These are phyloP conservation scores for Camptophora hylomeconis DNA, from an alignment of 2,329 filamentous ascomycete genomes.

Conservation along the genomic window DNA sequence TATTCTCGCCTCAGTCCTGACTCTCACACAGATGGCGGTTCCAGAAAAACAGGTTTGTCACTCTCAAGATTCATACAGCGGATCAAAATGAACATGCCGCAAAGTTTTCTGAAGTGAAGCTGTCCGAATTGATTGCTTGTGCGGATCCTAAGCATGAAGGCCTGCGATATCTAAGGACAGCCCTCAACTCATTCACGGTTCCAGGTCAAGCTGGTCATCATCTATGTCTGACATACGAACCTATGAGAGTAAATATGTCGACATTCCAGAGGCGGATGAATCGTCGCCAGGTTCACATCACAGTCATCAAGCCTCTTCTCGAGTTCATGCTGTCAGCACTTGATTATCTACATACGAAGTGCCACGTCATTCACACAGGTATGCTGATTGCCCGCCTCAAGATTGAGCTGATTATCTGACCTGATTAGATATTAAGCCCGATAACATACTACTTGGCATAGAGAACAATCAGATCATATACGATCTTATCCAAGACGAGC, in stretches of 20 bases:
- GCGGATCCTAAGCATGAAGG: constrained; percentile 2
- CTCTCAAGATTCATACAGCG: constrained; percentile 2
- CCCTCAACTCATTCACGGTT: constrained; percentile 1
- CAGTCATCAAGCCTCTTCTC: constrained; percentile 16
- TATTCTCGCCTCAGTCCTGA: neutral
- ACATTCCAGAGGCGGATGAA: constrained; percentile 2
- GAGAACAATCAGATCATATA: constrained; percentile 14
- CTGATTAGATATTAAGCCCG: constrained; percentile 27
- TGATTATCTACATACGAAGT: constrained; percentile 29
- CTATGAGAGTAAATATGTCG: constrained; percentile 2
- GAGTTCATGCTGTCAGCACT: constrained; percentile 26
- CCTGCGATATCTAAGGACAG: constrained; percentile 2
- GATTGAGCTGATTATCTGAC: neutral
- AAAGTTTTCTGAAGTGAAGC: constrained; percentile 1
- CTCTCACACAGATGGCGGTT: constrained; percentile 2
- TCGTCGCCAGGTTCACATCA: neutral
- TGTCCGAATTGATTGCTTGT: neutral
- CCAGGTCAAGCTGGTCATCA: constrained; percentile 1
- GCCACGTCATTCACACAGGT: constrained; percentile 28
- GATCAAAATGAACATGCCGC: neutral
- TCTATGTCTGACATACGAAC: constrained; percentile 1
- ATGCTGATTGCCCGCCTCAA: neutral
- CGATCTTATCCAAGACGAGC: neutral
- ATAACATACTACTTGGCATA: constrained; percentile 30
- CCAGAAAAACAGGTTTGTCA: constrained; percentile 1